Base-by-base conservation (phyloP, 2,329 filamentous ascomycete genomes). In the Xylariaceae sp. region DNA sequence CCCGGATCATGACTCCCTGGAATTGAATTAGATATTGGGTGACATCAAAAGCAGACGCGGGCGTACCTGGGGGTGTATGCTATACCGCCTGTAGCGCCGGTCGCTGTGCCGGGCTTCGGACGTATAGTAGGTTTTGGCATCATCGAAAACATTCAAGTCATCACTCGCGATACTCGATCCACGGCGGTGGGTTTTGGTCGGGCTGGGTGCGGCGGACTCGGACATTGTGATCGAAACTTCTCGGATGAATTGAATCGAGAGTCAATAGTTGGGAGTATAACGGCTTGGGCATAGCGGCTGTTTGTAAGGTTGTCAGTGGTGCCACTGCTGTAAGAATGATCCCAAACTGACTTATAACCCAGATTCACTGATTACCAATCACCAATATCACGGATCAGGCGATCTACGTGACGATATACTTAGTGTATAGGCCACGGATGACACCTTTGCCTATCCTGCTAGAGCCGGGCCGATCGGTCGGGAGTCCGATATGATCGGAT, bases 41-140 rank as follows among this genome's bases (percentile, higher is more conserved):
- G n/a, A n/a, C n/a, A n/a, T n/a, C n/a, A n/a, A n/a, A n/a, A n/a
- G n/a, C n/a, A n/a, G n/a, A n/a, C n/a, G n/a, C n/a, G n/a, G 34
- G 21, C 68, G 47, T 67, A 80, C 78, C 71, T 81, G 80, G 2
- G 80, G 82, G 60, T 78, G 82, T 19, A 80, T 83, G 56, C 80
- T 75, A 16, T 77, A 80, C 47, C 80, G 75, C 39, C 72, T 70
- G 19, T 79, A 78, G 48, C 70, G 71, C 30, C 75, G 75, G 61
- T 77, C 75, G 51, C 68, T 69, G 59, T 80, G 77, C 51, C 80
- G 77, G 50, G 80, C 77, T 34, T 81, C 80, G 21, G 78, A 76
- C 32, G 77, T 71, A 59, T 84, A 84, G 65, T 84, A 84, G 21
- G 80, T 83, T 65, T 74, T 76, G 54, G 80, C 80, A 70, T 82